Evolutionary conservation across 176 grass and related monocot genomes (phyloP), one percentile per base, ranked within the genome.

Genomic region (Tillandsia leiboldiana): DNA sequence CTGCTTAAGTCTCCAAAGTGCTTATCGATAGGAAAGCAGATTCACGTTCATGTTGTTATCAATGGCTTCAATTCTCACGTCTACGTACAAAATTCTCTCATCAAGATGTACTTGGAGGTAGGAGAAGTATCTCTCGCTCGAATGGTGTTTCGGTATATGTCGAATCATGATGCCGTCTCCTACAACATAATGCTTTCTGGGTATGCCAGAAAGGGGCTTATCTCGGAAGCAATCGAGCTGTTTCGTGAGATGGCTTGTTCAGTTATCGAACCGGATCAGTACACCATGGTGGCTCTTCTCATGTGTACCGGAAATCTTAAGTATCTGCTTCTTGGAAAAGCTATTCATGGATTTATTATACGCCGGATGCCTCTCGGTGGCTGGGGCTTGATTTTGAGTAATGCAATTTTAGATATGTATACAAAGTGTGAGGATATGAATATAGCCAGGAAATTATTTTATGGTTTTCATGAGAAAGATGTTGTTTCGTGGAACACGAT

Each of bases 111-210:
- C 49, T 50, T 89, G 17, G 75, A 70, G 50, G 28, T 26, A n/a
- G 79, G 82, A n/a, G 68, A 88, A 6, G 24, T 64, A 7, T 53
- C 62, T 27, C 57, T 64, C 26, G 86, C 78, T 0, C 82, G 71
- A 47, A 61, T 50, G 49, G 67, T 85, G 78, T 84, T 85, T 69
- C 8, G 52, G 26, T 64, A 62, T 26, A 71, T 70, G 26, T 53
- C 51, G 0, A 11, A 1, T 70, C 42, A 12, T 10, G 82, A 89
- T 64, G 11, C 53, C 2, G 78, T 70, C 53, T 72, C 82, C 3
- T 82, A 51, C 26, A 85, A 85, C 28, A 79, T 89, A 67, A 82
- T 89, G 86, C 50, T 85, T 24, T 85, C 82, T 42, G 86, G 86
- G 63, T 78, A 82, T 33, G 72, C 69, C 24, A 84, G 50, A 27